Evolutionary conservation across 2,329 filamentous ascomycete genomes (phyloP).

Genomic region (Epichloe typhina): DNA sequence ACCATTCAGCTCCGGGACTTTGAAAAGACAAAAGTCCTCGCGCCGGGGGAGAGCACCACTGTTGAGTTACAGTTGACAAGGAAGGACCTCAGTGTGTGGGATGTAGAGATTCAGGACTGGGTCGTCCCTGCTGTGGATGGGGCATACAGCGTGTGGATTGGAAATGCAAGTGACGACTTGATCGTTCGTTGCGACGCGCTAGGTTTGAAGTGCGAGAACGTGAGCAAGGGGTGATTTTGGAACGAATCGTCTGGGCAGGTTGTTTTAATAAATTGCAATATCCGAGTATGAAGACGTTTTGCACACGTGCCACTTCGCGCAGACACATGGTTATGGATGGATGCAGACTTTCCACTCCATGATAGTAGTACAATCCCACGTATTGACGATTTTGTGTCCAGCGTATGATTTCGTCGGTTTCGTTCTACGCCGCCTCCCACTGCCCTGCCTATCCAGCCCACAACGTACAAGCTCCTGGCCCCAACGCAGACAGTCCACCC

Average conservation of each 20-base stretch:
- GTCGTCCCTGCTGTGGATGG: constrained; percentile 28
- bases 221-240: neutral
- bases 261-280: too few relatives aligned
- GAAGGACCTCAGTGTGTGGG: constrained; percentile 64
- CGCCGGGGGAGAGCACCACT: constrained; percentile 32
- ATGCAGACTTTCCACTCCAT: too few relatives aligned
- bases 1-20: constrained; percentile 58
- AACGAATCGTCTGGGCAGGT: too few relatives aligned
- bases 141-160: constrained; percentile 26
- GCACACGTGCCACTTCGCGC: too few relatives aligned
- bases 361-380: too few relatives aligned
- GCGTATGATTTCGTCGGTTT: too few relatives aligned
- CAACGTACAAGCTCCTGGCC: neutral
- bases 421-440: too few relatives aligned
- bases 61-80: constrained; percentile 49
- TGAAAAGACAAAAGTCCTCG: constrained; percentile 47
- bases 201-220: constrained; percentile 15
- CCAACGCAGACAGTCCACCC: neutral
- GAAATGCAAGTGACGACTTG: constrained; percentile 24
- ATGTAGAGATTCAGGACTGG: constrained; percentile 56
- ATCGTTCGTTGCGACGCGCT: constrained; percentile 17
- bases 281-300: too few relatives aligned
- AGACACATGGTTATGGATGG: too few relatives aligned
- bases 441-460: too few relatives aligned
- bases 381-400: too few relatives aligned